Base-by-base conservation (phyloP, 179 eudicot genomes). In the Amaranthus tricolor region DNA sequence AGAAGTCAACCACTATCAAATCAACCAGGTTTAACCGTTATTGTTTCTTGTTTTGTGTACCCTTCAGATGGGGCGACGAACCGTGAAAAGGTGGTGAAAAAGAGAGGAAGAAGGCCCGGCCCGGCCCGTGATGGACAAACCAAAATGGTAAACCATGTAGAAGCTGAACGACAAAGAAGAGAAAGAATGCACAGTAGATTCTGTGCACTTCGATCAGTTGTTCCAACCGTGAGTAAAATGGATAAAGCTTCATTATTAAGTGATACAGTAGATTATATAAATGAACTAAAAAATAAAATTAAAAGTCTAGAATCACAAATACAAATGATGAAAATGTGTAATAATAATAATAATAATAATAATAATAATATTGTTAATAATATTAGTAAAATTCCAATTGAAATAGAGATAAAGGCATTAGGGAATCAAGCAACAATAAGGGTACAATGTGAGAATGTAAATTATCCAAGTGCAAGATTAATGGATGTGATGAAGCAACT, bases 101-200 rank as follows among this genome's bases (percentile, higher is more conserved):
- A 68, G 69, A 73, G 77, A 9, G 80, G 78, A 7, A 78, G 81
- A 50, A 71, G 71, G 56, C 73, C 84, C 5, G 16, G 67, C 56
- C 54, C 64, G 4, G 64, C 14, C 7, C 58, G 79, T 9, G 73
- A 69, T 0, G 59, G 58, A 0, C 68, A 52, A 0, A 50, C 31
- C 0, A 7, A 4, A 3, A 60, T 76, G 3, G 72, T 80, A 45
- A 80, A 88, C 79, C 97, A 89, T 71, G 97, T 94, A 71, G 96
- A 92, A 71, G 98, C 97, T 6, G 98, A 94, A 86, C 72, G 97
- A 62, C 92, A 90, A 74, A 77, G 98, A 72, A 83, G 98, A 62
- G 97, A 94, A 82, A 94, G 86, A 87, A 90, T 94, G 74, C 92
- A 94, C 79, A 86, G 80, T 64, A 82, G 94, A 19, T 94, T 94